A percentile compares a stretch with the other conserved stretches of the same genome.
These are phyloP conservation scores for Vigna unguiculata DNA, from an alignment of 306 rosid species.

Conservation along the genomic window DNA sequence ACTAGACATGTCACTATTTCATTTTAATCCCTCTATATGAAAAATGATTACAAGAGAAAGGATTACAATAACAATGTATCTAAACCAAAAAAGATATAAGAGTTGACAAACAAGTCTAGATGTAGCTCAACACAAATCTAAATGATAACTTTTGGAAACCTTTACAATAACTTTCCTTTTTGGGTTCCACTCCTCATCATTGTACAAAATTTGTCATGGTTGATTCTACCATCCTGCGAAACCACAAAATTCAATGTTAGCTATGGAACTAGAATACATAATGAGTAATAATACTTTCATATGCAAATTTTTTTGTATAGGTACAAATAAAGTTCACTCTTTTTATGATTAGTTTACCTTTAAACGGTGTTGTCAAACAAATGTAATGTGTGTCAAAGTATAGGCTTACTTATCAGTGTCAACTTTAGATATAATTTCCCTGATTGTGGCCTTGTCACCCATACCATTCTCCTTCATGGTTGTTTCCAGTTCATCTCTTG, in stretches of 20 bases:
- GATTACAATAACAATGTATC: too few relatives aligned
- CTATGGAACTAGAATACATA: constrained; percentile 24
- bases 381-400: too few relatives aligned
- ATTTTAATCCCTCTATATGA: too few relatives aligned
- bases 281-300: too few relatives aligned
- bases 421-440: constrained; percentile 86
- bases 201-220: constrained; percentile 79
- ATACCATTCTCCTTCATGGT: constrained; percentile 91
- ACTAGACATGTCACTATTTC: too few relatives aligned
- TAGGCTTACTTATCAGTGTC: constrained; percentile 92
- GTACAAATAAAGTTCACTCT: too few relatives aligned
- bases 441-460: too few relatives aligned
- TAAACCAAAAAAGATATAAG: not conserved
- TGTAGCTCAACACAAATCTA: constrained; percentile 26
- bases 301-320: too few relatives aligned
- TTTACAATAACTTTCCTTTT: constrained; percentile 64
- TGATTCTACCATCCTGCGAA: constrained; percentile 87
- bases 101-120: constrained; percentile 10
- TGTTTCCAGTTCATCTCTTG: constrained; percentile 80
- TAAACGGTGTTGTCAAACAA: too few relatives aligned
- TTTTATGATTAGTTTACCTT: too few relatives aligned
- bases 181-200: constrained; percentile 96
- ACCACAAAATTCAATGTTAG: constrained; percentile 13
- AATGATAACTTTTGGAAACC: not conserved
- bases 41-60: too few relatives aligned